Conservation (phyloP, 768 basidiomycete genomes). For the Hirschioporus abietinus region DNA sequence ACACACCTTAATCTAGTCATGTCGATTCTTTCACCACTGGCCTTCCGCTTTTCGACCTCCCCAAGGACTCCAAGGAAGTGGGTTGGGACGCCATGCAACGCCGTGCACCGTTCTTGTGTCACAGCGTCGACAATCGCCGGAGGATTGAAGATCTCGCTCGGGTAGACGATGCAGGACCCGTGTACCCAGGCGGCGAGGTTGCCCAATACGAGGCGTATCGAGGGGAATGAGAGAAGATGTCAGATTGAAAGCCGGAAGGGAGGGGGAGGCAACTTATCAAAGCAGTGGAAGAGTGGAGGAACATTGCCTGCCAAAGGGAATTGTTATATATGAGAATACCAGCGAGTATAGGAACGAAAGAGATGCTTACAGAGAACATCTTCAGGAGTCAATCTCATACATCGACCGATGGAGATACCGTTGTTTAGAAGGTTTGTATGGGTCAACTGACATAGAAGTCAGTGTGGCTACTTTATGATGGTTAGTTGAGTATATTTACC, state of each 20-base stretch:
- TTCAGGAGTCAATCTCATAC: constrained; percentile 60
- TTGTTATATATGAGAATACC: constrained; percentile 8
- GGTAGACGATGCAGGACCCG: constrained; percentile 69
- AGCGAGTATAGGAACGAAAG: background rate
- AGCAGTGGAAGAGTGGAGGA: constrained; percentile 83
- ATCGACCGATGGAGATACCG: constrained; percentile 59
- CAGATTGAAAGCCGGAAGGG: constrained; percentile 6
- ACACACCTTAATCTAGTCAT: constrained; percentile 50
- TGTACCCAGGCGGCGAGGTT: constrained; percentile 77
- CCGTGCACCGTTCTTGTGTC: constrained; percentile 65
- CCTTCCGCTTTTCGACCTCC: constrained; percentile 54
- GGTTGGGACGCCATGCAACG: constrained; percentile 80
- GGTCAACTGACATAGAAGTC: constrained; percentile 45
- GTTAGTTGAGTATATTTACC: constrained; percentile 33
- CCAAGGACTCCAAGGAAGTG: constrained; percentile 73
- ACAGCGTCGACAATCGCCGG: constrained; percentile 64
- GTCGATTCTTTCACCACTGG: constrained; percentile 41
- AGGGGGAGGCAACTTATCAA: constrained; percentile 56
- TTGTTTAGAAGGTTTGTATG: constrained; percentile 81
- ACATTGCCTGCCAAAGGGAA: constrained; percentile 54
- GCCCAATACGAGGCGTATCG: constrained; percentile 69
- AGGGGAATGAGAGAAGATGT: constrained; percentile 13
- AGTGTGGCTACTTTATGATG: constrained; percentile 2
- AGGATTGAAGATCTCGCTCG: constrained; percentile 61
- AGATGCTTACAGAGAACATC: constrained; percentile 61